Conservation (phyloP, 1,284 basidiomycete species). For the Boletus mariae region DNA sequence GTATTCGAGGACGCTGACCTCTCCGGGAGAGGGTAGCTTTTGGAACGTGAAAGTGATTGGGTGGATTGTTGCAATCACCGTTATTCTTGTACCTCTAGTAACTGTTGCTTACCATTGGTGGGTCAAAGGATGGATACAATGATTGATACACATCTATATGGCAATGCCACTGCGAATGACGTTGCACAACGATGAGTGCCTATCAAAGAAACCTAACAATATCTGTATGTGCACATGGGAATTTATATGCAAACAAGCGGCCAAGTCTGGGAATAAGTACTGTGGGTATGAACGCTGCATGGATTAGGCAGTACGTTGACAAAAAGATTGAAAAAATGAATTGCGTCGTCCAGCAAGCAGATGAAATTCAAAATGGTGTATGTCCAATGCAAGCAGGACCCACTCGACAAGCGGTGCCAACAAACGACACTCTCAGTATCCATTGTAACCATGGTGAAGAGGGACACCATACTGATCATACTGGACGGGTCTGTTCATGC, state of each 20-base stretch:
- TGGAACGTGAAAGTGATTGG: constrained; percentile 18
- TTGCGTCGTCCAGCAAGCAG: constrained; percentile 36
- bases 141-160: constrained; percentile 15
- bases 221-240: constrained; percentile 2
- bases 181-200: constrained; percentile 5
- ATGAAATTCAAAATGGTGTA: constrained; percentile 3
- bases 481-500: constrained; percentile 35
- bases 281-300: constrained; percentile 29
- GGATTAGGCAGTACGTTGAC: constrained; percentile 2
- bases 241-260: constrained; percentile 2
- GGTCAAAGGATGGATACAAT: constrained; percentile 23
- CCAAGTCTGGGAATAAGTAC: not conserved
- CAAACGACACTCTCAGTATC: constrained; percentile 14
- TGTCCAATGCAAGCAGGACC: constrained; percentile 3
- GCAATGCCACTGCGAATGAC: constrained; percentile 4
- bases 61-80: constrained; percentile 36
- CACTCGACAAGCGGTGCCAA: not conserved
- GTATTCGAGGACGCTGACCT: not conserved
- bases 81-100: constrained; percentile 33
- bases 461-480: constrained; percentile 56
- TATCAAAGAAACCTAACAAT: constrained; percentile 10
- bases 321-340: constrained; percentile 1
- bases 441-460: constrained; percentile 53
- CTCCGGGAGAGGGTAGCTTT: not conserved
- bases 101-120: constrained; percentile 20